Evolutionary conservation across 495 filamentous ascomycete species (phyloP).

Genomic region (Ascobolus immersus): DNA sequence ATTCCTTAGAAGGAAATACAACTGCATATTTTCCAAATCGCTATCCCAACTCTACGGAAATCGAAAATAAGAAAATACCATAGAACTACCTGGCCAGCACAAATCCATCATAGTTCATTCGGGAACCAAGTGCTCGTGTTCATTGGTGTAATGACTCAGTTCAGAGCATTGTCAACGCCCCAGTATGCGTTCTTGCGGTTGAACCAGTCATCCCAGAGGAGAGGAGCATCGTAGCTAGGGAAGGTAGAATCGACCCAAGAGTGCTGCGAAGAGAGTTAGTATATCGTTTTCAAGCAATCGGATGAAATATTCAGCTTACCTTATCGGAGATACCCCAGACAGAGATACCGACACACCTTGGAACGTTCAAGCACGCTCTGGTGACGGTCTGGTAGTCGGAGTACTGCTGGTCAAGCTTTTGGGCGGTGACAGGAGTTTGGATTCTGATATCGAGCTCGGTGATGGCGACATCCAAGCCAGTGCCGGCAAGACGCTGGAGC

Average conservation of each 20-base stretch:
- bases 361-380: constrained; percentile 17
- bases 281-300: no score
- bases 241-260: constrained; percentile 34
- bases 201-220: constrained; percentile 40
- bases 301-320: no score
- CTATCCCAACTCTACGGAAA: no score
- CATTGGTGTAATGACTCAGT: constrained; percentile 6
- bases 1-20: no score
- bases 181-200: constrained; percentile 38
- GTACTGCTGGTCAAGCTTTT: constrained; percentile 29
- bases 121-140: no score
- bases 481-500: constrained; percentile 24
- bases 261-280: no score
- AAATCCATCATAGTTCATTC: no score
- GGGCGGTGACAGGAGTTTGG: constrained; percentile 17
- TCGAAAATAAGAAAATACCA: no score
- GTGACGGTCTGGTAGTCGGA: constrained; percentile 37
- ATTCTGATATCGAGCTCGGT: constrained; percentile 38
- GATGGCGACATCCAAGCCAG: constrained; percentile 31
- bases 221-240: constrained; percentile 20
- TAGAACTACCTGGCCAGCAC: no score
- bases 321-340: constrained; percentile 52
- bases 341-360: constrained; percentile 48
- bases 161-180: constrained; percentile 27
- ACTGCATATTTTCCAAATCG: no score